Base-by-base conservation (phyloP, 2,329 filamentous ascomycete species). In the Aspergillus cejpii region DNA sequence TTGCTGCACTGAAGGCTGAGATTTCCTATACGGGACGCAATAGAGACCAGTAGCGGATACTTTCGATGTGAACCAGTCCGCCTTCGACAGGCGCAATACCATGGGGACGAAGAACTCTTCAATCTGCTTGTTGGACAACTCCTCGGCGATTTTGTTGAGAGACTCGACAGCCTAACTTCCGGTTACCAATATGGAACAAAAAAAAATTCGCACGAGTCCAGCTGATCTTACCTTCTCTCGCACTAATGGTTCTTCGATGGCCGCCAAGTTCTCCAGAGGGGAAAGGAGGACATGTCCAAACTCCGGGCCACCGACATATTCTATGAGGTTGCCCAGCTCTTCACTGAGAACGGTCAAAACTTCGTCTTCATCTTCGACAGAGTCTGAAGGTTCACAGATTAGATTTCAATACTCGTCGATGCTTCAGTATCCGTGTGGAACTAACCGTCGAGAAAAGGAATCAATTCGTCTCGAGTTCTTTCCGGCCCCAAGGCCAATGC, bases 1-100 rank as follows among this genome's bases (percentile, higher is more conserved):
- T 72, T 95, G 88, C 73, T 98, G 92, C 56, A 90, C 81, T n/a
- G 83, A 78, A 41, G 84, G 79, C 44, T 88, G 85, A 48, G 92
- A 88, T 75, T 94, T 94, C 61, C 83, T 85, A 76, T 98, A 98
- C 54, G 92, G 91, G 39, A 83, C 81, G 66, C 87, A 92, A 75
- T 91, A 98, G 52, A 98, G 84, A 52, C 92, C 92, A 54, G 91
- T 95, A 51, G 91, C 92, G 24, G 92, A 98, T 54, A 98, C 92
- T 74, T 97, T 98, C 54, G 92, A 97, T 46, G 92, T 98, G 71
- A 98, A 98, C 92, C 92, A 98, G 73, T 98, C 92, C 71, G 92
- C 92, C 79, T 97, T 98, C 55, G 92, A 94, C 50, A 98, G 86
- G 65, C 92, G 88, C 63, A 94, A 81, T 48, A 90, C 90, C 63